Percentiles rank a stretch among this genome's conserved stretches.
phyloP scores from a whole-genome alignment of 208 protist species.

The Tetramitus jugosus region DNA sequence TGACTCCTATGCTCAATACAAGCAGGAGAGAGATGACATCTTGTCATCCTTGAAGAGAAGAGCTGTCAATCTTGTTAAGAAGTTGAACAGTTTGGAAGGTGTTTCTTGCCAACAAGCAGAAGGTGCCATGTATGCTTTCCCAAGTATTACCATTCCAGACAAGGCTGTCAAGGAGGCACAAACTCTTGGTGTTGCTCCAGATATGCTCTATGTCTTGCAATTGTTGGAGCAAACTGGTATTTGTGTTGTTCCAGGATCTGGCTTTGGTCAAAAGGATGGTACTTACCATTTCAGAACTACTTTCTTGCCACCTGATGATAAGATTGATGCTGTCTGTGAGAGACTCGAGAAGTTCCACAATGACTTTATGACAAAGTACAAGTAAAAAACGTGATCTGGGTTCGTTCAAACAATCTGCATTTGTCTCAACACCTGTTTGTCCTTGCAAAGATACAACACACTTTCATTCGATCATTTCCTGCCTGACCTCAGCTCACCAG shows the following conservation, averaged over 20 bases:
- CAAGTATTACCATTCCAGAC: slow-evolving; percentile 69
- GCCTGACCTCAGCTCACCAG: no score
- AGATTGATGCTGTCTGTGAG: slow-evolving; percentile 70
- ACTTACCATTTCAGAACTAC: slow-evolving; percentile 98
- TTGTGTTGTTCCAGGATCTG: slow-evolving; percentile 84
- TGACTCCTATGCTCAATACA: slow-evolving; percentile 71
- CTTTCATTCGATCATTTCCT: no score
- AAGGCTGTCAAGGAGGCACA: slow-evolving; percentile 62
- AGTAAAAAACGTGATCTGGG: no score
- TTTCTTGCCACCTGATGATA: slow-evolving; percentile 91
- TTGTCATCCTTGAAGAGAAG: slow-evolving; percentile 53
- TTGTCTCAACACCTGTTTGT: no score
- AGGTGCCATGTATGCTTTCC: slow-evolving; percentile 98
- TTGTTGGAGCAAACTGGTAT: slow-evolving; percentile 90
- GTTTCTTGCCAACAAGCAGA: slow-evolving; percentile 77
- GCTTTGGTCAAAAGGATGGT: slow-evolving; percentile 84
- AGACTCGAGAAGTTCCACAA: slow-evolving; percentile 50
- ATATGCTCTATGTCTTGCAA: slow-evolving; percentile 87
- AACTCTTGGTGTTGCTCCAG: slow-evolving; percentile 57
- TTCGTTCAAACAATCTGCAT: no score
- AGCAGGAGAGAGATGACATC: slow-evolving; percentile 65
- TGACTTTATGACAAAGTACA: slow-evolving; percentile 39
- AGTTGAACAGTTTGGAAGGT: slow-evolving; percentile 79
- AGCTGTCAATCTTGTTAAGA: slow-evolving; percentile 56
- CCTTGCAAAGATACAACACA: no score